Conservation (phyloP, 352 stramenopile genomes). For the Plasmopara muralis region DNA sequence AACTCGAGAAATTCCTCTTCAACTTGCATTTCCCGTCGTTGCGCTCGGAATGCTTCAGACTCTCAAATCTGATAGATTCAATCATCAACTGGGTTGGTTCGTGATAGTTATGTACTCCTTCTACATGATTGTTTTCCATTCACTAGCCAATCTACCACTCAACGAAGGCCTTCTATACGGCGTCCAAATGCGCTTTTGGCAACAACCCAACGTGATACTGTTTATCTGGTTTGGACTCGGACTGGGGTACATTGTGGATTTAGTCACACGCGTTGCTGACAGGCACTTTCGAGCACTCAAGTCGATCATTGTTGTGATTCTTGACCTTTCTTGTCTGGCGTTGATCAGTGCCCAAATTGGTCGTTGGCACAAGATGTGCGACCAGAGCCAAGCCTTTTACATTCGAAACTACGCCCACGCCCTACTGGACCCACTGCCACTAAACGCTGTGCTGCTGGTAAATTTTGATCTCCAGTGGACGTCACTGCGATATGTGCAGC, state of each 20-base stretch:
- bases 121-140: slow-evolving; percentile 94
- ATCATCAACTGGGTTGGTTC: slow-evolving; percentile 12
- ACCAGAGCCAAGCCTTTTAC: slow-evolving; percentile 52
- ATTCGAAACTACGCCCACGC: slow-evolving; percentile 84
- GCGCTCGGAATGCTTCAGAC: slow-evolving; percentile 27
- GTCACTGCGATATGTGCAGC: slow-evolving; percentile 85
- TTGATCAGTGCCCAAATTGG: slow-evolving; percentile 29
- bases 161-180: slow-evolving; percentile 88
- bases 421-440: slow-evolving; percentile 79
- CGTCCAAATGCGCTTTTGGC: slow-evolving; percentile 93
- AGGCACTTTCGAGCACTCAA: background rate
- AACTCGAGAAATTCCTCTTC: slow-evolving; percentile 38
- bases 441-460: slow-evolving; percentile 77
- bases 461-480: slow-evolving; percentile 93
- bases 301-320: background rate
- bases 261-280: slow-evolving; percentile 2
- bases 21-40: slow-evolving; percentile 35
- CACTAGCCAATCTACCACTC: slow-evolving; percentile 91
- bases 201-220: slow-evolving; percentile 89
- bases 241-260: slow-evolving; percentile 29
- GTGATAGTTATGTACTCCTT: slow-evolving; percentile 57
- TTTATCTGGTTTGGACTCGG: slow-evolving; percentile 81
- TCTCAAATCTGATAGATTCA: slow-evolving; percentile 10
- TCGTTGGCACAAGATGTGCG: slow-evolving; percentile 36
- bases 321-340: slow-evolving; percentile 13